These are phyloP conservation scores for Epichloe festucae DNA, from an alignment of 2,329 filamentous ascomycete species.

Conservation along the genomic window DNA sequence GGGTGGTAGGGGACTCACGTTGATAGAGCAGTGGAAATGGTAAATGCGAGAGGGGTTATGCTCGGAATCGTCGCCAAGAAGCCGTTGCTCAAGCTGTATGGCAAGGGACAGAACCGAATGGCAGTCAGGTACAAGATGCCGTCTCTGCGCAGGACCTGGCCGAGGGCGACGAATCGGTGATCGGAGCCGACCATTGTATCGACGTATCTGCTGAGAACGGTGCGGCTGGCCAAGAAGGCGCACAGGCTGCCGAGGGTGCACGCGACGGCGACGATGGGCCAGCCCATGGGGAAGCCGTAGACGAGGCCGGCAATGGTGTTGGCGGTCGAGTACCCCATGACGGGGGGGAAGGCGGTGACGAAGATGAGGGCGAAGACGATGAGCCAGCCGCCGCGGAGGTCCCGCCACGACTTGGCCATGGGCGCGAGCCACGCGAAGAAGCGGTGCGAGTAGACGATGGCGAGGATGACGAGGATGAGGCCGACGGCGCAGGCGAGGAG, in stretches of 20 bases:
- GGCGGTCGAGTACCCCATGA: conserved; percentile 77
- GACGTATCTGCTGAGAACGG: conserved; percentile 66
- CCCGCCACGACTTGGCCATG: conserved; percentile 63
- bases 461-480: conserved; percentile 48
- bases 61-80: conserved; percentile 90
- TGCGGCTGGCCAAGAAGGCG: conserved; percentile 70
- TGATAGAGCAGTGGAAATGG: conserved; percentile 67
- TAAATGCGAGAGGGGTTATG: conserved; percentile 63
- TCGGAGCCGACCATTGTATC: conserved; percentile 69
- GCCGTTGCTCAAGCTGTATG: conserved; percentile 87
- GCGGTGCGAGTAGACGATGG: conserved; percentile 64
- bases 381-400: conserved; percentile 56
- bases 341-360: conserved; percentile 67
- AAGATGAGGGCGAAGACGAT: conserved; percentile 68
- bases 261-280: conserved; percentile 69
- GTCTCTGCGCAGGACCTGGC: conserved; percentile 79
- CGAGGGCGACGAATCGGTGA: conserved; percentile 75
- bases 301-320: conserved; percentile 41
- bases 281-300: conserved; percentile 49
- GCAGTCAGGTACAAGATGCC: conserved; percentile 80
- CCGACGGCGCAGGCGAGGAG: conserved; percentile 34
- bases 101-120: conserved; percentile 84
- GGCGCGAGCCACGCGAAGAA: conserved; percentile 69
- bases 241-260: conserved; percentile 66
- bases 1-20: conserved; percentile 25